phyloP scores from a whole-genome alignment of 192 early-diverging fungal genomes.

The Ramicandelaber brevisporus region DNA sequence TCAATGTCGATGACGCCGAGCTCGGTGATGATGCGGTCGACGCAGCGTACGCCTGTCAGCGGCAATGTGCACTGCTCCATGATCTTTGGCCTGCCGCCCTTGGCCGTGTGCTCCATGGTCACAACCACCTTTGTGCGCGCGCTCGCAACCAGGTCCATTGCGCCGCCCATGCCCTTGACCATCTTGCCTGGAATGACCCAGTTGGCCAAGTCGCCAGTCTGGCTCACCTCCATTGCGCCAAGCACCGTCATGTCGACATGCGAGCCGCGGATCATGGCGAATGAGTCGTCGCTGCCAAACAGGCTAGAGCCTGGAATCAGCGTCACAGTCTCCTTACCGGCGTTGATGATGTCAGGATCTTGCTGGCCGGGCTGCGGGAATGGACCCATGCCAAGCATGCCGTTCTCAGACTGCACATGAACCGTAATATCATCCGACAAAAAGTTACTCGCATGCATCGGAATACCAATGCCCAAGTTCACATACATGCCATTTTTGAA shows the following conservation, averaged over 20 bases:
- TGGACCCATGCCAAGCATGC: conserved; percentile 43
- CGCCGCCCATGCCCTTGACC: conserved; percentile 62
- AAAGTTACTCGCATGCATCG: conserved; percentile 46
- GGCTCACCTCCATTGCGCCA: conserved; percentile 28
- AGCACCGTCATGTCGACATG: conserved; percentile 44
- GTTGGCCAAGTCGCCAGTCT: conserved; percentile 45
- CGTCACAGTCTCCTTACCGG: conserved; percentile 28
- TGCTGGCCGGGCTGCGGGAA: conserved; percentile 35
- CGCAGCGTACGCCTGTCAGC: conserved; percentile 35
- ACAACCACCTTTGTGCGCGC: conserved; percentile 37
- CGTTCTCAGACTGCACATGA: conserved; percentile 47
- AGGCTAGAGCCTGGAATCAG: conserved; percentile 30
- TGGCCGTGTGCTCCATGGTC: conserved; percentile 29
- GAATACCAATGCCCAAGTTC: conserved; percentile 49
- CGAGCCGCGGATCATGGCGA: conserved; percentile 48
- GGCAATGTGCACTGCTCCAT: conserved; percentile 36
- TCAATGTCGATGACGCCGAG: conserved; percentile 40
- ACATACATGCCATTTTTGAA: conserved; percentile 45
- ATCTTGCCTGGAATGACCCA: conserved; percentile 62
- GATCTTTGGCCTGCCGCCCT: conserved; percentile 43
- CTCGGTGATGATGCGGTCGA: conserved; percentile 36
- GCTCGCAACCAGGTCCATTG: conserved; percentile 51
- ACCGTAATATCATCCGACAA: conserved; percentile 32
- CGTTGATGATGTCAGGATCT: conserved; percentile 53
- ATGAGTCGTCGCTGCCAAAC: conserved; percentile 41